phyloP scores from a whole-genome alignment of 2,329 filamentous ascomycete genomes.

The Alternaria tenuissima region DNA sequence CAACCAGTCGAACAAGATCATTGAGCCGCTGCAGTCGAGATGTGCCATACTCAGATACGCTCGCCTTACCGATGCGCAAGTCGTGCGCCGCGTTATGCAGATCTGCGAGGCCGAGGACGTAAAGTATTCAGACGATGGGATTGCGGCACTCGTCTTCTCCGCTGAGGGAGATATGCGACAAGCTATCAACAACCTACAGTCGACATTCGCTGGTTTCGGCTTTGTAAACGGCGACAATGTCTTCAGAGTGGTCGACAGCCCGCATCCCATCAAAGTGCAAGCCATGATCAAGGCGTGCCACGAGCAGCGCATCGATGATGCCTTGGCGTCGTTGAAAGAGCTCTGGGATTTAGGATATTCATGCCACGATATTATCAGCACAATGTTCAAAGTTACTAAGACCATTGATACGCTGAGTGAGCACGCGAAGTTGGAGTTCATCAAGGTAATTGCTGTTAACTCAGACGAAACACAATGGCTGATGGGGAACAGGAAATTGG shows the following conservation, averaged over 20 bases:
- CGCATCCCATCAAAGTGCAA: constrained; percentile 97
- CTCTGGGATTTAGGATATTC: constrained; percentile 96
- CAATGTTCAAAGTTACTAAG: constrained; percentile 99
- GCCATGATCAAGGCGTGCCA: constrained; percentile 98
- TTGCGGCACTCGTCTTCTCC: constrained; percentile 95
- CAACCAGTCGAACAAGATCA: constrained; percentile 99
- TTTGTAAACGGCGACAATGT: constrained; percentile 98
- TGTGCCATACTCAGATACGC: constrained; percentile 96
- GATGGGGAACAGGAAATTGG: constrained; percentile 74
- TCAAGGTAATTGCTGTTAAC: constrained; percentile 62
- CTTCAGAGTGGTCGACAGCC: constrained; percentile 95
- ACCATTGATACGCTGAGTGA: constrained; percentile 91
- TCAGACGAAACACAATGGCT: background rate
- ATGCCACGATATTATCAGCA: constrained; percentile 98
- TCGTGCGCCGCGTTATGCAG: constrained; percentile 88
- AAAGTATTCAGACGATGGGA: constrained; percentile 87
- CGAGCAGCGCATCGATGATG: constrained; percentile 87
- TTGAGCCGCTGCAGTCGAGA: constrained; percentile 96
- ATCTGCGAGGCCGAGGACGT: constrained; percentile 94
- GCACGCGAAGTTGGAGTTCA: constrained; percentile 95
- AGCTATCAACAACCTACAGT: constrained; percentile 98
- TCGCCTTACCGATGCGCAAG: constrained; percentile 88
- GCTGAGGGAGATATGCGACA: constrained; percentile 99
- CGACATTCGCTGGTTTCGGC: constrained; percentile 89
- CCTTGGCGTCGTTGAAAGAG: constrained; percentile 85